Base-by-base conservation (phyloP, 345 rosid species). In the Moricandia moricandioides region DNA sequence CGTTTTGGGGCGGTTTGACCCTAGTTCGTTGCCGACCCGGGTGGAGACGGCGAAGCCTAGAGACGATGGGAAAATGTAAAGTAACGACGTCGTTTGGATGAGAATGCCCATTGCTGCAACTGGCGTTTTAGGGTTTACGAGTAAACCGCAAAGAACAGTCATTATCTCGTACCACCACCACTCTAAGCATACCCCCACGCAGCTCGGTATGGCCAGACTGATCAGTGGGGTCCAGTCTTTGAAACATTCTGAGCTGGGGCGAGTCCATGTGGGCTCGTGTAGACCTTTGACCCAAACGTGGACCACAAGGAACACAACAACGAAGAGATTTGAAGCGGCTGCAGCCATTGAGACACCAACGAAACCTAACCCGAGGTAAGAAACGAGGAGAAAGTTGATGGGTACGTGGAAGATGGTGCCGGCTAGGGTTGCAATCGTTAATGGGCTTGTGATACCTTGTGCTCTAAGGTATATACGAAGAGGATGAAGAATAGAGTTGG, bases 401-500 rank as follows among this genome's bases (percentile, higher is more conserved):
- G 96, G 92, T 18, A 93, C 63, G 70, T 93, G 97, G 63, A 88
- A 79, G 77, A 88, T 33, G 39, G 96, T 81, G 31, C 93, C 97
- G 49, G 81, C 75, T 39, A 93, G 81, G 17, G 91, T 83, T 13
- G 98, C 96, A 13, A 89, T 8, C 4, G 97, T 88, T 65, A 93
- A 55, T 0, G 98, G 98, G 37, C 71, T 85, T 45, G 91, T 93
- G 80, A 93, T 89, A 64, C 94, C 92, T 86, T 93, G 98, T n/a
- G 98, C 86, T 11, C 98, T 87, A 82, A 93, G 98, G 90, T 93
- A 93, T 83, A 93, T 91, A 83, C 98, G 97, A 74, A 93, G 87
- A 62, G 98, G 98, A 70, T 93, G 96, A 61, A 89, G 62, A 69
- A 93, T 79, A 3, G 96, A 88, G 83, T 91, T 91, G 52, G 94